phyloP scores from a whole-genome alignment of 2,329 filamentous ascomycete genomes.

The Lanzia echinophila region DNA sequence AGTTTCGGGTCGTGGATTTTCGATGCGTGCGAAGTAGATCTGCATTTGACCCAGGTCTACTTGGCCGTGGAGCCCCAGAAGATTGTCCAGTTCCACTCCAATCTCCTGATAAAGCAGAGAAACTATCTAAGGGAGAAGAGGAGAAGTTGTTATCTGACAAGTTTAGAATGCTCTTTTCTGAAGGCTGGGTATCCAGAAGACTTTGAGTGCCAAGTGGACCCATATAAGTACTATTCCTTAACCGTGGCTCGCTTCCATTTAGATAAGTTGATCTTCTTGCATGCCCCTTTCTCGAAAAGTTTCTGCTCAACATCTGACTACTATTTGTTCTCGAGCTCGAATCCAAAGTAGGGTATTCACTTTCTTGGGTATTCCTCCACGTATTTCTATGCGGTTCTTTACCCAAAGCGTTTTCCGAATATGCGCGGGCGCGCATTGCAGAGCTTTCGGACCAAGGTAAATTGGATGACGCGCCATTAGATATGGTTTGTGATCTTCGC shows the following conservation, averaged over 20 bases:
- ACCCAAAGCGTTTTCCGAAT: constrained; percentile 24
- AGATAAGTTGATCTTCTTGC: constrained; percentile 17
- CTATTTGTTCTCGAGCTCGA: constrained; percentile 19
- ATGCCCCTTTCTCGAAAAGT: constrained; percentile 27
- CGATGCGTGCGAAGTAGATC: constrained; percentile 5
- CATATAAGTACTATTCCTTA: constrained; percentile 12
- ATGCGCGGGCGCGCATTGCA: constrained; percentile 15
- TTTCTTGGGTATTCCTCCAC: constrained; percentile 25
- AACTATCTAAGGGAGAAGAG: constrained; percentile 19
- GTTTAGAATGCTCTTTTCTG: constrained; percentile 16
- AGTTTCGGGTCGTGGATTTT: constrained; percentile 16
- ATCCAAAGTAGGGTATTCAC: constrained; percentile 14
- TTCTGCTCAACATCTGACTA: constrained; percentile 15
- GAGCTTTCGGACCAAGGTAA: constrained; percentile 11
- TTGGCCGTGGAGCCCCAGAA: constrained; percentile 1
- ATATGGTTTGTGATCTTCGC: constrained; percentile 8
- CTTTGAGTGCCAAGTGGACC: constrained; percentile 1
- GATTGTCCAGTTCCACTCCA: constrained; percentile 4
- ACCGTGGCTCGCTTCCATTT: constrained; percentile 6
- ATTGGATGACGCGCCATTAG: constrained; percentile 10
- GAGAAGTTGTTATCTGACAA: constrained; percentile 23
- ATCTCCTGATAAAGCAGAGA: constrained; percentile 16
- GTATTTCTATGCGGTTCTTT: constrained; percentile 14
- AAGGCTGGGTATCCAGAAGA: neutral
- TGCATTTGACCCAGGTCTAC: neutral